A percentile compares a stretch with the other conserved stretches of the same genome.
Conservation (phyloP, 2,329 filamentous ascomycete species). For the Xylariaceae sp. region DNA sequence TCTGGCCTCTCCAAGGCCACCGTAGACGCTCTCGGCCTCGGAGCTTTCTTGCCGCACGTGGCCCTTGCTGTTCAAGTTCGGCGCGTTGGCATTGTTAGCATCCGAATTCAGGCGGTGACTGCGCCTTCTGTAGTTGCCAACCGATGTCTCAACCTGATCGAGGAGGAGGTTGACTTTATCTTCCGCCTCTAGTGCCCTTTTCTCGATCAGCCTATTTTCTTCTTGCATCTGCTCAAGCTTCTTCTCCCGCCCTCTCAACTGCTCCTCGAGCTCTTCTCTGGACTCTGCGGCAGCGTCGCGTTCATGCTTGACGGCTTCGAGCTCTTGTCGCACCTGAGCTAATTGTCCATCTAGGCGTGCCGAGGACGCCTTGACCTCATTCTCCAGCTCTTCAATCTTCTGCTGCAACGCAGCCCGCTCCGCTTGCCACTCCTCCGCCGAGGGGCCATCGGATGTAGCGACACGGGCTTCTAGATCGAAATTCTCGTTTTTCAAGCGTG, state of each 20-base stretch:
- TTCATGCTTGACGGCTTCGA: constrained; percentile 59
- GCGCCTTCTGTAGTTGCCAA: constrained; percentile 87
- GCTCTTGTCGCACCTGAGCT: constrained; percentile 60
- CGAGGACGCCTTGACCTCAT: constrained; percentile 61
- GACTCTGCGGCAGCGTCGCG: constrained; percentile 55
- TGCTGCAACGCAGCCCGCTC: constrained; percentile 64
- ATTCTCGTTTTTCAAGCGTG: constrained; percentile 76
- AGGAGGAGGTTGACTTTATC: constrained; percentile 87
- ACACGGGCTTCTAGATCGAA: constrained; percentile 54
- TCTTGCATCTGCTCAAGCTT: constrained; percentile 77
- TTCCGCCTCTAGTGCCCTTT: constrained; percentile 82
- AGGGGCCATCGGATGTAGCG: constrained; percentile 33
- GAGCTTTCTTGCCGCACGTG: constrained; percentile 47
- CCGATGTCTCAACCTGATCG: constrained; percentile 88
- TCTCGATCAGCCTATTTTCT: constrained; percentile 77
- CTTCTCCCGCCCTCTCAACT: constrained; percentile 54
- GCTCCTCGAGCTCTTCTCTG: constrained; percentile 48
- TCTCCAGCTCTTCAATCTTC: constrained; percentile 64
- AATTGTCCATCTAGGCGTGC: constrained; percentile 68
- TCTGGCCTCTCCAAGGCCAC: constrained; percentile 48
- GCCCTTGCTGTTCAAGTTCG: constrained; percentile 32
- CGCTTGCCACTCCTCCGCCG: constrained; percentile 62
- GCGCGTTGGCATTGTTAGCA: constrained; percentile 35
- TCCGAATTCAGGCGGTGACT: constrained; percentile 55
- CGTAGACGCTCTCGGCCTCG: constrained; percentile 60